phyloP scores from a whole-genome alignment of 2,329 filamentous ascomycete species.

The Penicillium sp. region DNA sequence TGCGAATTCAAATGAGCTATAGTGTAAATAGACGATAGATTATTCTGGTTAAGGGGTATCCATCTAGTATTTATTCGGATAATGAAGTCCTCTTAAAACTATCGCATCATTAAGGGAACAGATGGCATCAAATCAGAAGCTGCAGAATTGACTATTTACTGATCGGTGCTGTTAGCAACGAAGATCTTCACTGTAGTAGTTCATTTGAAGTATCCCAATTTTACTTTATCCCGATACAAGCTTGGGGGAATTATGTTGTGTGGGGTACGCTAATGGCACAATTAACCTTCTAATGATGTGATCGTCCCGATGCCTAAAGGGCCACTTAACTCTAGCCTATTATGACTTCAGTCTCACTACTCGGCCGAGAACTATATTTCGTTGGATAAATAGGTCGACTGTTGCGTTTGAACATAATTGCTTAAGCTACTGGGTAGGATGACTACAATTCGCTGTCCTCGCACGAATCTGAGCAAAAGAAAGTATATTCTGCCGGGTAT shows the following conservation, averaged over 20 bases:
- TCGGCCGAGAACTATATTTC: neutral
- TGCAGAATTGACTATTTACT: neutral
- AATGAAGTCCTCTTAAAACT: neutral
- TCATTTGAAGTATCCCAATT: neutral
- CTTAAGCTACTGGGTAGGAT: neutral
- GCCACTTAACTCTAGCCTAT: neutral
- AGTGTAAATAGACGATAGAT: neutral
- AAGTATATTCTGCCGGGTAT: neutral
- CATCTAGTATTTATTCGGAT: neutral
- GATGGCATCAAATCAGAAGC: constrained; percentile 2
- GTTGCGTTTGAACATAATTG: neutral
- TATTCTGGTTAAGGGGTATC: too few species aligned
- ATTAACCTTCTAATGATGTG: constrained; percentile 19
- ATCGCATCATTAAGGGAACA: constrained; percentile 9
- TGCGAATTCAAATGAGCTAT: neutral
- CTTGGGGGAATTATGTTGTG: neutral
- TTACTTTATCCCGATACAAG: neutral
- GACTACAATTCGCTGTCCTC: neutral
- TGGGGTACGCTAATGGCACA: constrained; percentile 9
- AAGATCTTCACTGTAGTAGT: neutral
- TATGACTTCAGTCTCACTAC: neutral
- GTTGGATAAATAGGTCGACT: neutral
- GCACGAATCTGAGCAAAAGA: neutral
- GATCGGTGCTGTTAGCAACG: neutral
- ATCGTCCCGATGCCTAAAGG: constrained; percentile 6